These are phyloP conservation scores for Fusarium brevicatenulatum DNA, from an alignment of 2,329 filamentous ascomycete species.

Conservation along the genomic window DNA sequence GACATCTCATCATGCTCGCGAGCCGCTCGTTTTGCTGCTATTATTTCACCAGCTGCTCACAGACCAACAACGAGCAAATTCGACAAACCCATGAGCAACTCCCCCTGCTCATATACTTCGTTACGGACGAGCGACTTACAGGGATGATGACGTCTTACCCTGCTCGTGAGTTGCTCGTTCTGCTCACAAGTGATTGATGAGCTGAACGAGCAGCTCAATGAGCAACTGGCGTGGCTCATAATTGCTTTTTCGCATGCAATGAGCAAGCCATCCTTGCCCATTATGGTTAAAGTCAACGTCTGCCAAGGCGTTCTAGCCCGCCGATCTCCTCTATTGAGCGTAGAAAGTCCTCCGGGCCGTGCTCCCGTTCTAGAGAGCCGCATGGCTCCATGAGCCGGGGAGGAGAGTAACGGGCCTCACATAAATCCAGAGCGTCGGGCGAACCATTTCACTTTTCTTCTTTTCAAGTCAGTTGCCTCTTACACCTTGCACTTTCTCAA, in stretches of 20 bases:
- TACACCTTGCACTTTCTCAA: neutral
- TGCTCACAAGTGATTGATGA: neutral
- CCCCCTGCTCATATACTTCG: too few relatives aligned
- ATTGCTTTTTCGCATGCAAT: neutral
- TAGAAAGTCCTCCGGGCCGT: too few relatives aligned
- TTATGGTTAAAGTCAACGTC: neutral
- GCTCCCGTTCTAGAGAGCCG: neutral
- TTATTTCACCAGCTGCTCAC: neutral
- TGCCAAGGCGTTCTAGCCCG: neutral
- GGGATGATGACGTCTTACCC: too few relatives aligned
- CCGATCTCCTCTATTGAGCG: too few relatives aligned
- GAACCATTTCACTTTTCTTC: neutral
- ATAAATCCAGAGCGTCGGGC: neutral
- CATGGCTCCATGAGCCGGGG: accelerated
- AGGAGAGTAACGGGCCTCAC: neutral
- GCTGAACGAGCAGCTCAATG: neutral
- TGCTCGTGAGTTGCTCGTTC: neutral
- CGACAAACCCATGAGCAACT: neutral
- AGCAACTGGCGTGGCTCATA: neutral
- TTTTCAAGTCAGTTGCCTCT: neutral
- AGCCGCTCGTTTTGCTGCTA: neutral
- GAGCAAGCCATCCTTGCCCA: neutral
- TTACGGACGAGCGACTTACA: too few relatives aligned
- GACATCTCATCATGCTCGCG: too few relatives aligned
- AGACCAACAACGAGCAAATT: neutral